Evolutionary conservation across 2,329 filamentous ascomycete genomes (phyloP), one percentile per base, ranked within the genome.

Genomic region (Helotiales sp.): DNA sequence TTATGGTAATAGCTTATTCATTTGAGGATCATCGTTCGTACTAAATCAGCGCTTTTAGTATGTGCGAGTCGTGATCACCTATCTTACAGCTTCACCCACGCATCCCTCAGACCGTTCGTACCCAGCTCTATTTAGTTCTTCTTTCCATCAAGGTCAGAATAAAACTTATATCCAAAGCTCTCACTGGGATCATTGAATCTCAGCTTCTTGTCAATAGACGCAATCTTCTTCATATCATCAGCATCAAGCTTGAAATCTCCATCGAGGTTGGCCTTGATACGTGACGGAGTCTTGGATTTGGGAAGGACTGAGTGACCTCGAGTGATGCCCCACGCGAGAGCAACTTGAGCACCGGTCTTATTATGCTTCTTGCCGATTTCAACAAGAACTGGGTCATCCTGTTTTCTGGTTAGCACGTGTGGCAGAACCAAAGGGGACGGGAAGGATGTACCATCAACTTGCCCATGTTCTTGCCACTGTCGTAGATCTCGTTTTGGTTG

Each of bases 251-350:
- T 79, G 70, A 89, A 89, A 67, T 85, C 82, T 61, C 82, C 79
- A 69, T 85, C 77, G 68, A 86, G 82, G 73, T 90, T 90, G 69
- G 79, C 81, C 70, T 77, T 75, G 62, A 88, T 87, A 34, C 84
- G 77, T 33, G 75, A 75, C 25, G 80, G 78, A 29, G 80, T 86
- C 42, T 81, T 82, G 66, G 81, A 86, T 77, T 88, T 88, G 56
- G 85, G 85, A 60, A 88, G 76, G 34, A 86, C 82, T 12, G 84
- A 79, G 69, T 84, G 83, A 53, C 82, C 82, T 61, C 61, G 76
- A 54, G 76, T 72, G 55, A 83, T 71, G 63, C 81, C 82, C 82
- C 83, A 86, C 52, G 81, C 81, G 63, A 85, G 81, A 48, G 84
- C 74, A 27, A 84, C 77, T 72, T 86, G 83, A 7, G 82, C 82